phyloP scores from a whole-genome alignment of 306 rosid genomes.

The Dryas drummondii region DNA sequence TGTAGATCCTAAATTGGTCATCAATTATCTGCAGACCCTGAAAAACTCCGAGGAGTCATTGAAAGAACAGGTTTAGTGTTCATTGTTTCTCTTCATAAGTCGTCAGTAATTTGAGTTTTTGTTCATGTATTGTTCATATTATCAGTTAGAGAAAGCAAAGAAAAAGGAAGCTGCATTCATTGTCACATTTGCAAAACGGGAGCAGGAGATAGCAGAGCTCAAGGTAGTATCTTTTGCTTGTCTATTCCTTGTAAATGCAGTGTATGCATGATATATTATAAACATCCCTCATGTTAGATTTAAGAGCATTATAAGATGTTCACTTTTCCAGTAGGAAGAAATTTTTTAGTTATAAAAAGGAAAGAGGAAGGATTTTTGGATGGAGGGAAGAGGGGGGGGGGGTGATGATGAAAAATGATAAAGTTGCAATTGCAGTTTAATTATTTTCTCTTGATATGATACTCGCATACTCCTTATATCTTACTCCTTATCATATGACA shows the following conservation, averaged over 20 bases:
- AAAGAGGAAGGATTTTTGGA: background rate
- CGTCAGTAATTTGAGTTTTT: conserved; percentile 7
- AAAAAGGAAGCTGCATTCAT: conserved; percentile 96
- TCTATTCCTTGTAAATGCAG: conserved; percentile 4
- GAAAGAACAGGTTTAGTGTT: conserved; percentile 71
- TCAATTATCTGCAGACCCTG: conserved; percentile 73
- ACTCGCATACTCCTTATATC: too few species aligned
- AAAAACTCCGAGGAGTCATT: conserved; percentile 81
- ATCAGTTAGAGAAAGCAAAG: conserved; percentile 90
- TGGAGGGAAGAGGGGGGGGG: too few species aligned
- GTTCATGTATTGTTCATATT: conserved; percentile 23
- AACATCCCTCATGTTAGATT: background rate
- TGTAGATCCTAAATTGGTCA: conserved; percentile 69
- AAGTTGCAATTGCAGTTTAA: too few species aligned
- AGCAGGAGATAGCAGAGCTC: conserved; percentile 91
- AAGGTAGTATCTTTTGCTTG: conserved; percentile 49
- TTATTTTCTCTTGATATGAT: too few species aligned
- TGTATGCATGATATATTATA: background rate
- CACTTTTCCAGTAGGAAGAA: background rate
- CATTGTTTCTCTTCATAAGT: conserved; percentile 16
- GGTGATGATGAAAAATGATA: too few species aligned
- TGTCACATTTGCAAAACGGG: conserved; percentile 90
- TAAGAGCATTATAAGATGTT: background rate
- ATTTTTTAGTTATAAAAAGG: background rate
- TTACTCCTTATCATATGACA: too few species aligned